A percentile compares a stretch with the other conserved stretches of the same genome.
Evolutionary conservation across 805 yeast genomes (phyloP).

Genomic region (Metschnikowia similis): DNA sequence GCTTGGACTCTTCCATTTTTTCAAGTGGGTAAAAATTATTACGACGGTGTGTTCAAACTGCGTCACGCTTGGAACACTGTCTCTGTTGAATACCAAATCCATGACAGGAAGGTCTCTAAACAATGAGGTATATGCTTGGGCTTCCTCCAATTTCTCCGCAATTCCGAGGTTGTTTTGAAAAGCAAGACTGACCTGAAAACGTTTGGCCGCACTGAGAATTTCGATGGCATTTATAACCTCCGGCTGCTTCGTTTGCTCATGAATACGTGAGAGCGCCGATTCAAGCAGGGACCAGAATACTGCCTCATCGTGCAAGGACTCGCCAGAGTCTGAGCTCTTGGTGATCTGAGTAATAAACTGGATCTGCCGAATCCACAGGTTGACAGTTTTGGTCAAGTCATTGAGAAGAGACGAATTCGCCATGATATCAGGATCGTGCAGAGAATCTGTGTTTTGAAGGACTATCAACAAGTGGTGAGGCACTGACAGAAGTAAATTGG

Average conservation of each 20-base stretch:
- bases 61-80: constrained; percentile 25
- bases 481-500: constrained; percentile 50
- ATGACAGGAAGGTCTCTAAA: constrained; percentile 68
- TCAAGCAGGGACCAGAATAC: constrained; percentile 78
- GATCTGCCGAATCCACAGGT: constrained; percentile 67
- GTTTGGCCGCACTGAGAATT: constrained; percentile 61
- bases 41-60: constrained; percentile 44
- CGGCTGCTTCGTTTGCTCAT: constrained; percentile 51
- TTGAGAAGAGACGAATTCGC: constrained; percentile 58
- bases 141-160: constrained; percentile 45
- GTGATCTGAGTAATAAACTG: constrained; percentile 52
- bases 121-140: constrained; percentile 57
- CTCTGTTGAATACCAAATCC: constrained; percentile 35
- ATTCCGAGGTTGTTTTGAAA: constrained; percentile 71
- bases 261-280: constrained; percentile 49
- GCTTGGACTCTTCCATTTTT: constrained; percentile 48
- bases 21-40: constrained; percentile 56
- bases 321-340: constrained; percentile 52
- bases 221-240: constrained; percentile 56
- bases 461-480: constrained; percentile 44
- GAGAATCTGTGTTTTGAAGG: constrained; percentile 22
- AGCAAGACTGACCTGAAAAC: constrained; percentile 75
- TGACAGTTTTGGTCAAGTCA: constrained; percentile 62
- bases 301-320: constrained; percentile 57
- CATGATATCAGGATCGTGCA: constrained; percentile 20